These are phyloP conservation scores for Oryza australiensis DNA, from an alignment of 176 grass and related monocot genomes.

Conservation along the genomic window DNA sequence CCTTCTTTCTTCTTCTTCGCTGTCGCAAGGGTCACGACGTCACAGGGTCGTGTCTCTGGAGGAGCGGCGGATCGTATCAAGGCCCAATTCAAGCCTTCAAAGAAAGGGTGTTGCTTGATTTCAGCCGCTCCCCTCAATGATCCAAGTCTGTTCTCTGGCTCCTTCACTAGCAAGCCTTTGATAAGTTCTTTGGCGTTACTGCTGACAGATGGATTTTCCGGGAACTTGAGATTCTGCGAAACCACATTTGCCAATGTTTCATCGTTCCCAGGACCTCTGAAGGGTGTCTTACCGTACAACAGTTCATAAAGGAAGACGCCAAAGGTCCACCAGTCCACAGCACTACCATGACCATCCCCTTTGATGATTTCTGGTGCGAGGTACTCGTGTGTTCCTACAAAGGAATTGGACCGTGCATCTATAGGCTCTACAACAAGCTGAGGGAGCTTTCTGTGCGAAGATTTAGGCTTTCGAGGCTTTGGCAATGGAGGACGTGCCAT, in stretches of 20 bases:
- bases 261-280: conserved; percentile 70
- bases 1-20: conserved; percentile 66
- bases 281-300: conserved; percentile 70
- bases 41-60: conserved; percentile 58
- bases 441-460: conserved; percentile 49
- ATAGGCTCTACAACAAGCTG: conserved; percentile 70
- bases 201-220: conserved; percentile 57
- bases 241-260: conserved; percentile 73
- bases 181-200: conserved; percentile 62
- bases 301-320: conserved; percentile 76
- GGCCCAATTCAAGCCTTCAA: conserved; percentile 76
- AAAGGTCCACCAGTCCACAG: conserved; percentile 79
- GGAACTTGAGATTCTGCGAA: conserved; percentile 65
- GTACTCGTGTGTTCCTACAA: conserved; percentile 77
- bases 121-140: conserved; percentile 66
- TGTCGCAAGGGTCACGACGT: conserved; percentile 41
- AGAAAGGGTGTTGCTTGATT: conserved; percentile 79
- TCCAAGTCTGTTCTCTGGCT: conserved; percentile 68
- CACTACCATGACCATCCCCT: conserved; percentile 82
- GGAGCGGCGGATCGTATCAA: conserved; percentile 59
- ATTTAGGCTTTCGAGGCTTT: conserved; percentile 57
- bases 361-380: conserved; percentile 79
- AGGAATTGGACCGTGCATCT: conserved; percentile 71
- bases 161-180: conserved; percentile 65
- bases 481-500: conserved; percentile 52